Evolutionary conservation across 352 stramenopile species (phyloP).

Genomic region (Phytophthora pinifolia): DNA sequence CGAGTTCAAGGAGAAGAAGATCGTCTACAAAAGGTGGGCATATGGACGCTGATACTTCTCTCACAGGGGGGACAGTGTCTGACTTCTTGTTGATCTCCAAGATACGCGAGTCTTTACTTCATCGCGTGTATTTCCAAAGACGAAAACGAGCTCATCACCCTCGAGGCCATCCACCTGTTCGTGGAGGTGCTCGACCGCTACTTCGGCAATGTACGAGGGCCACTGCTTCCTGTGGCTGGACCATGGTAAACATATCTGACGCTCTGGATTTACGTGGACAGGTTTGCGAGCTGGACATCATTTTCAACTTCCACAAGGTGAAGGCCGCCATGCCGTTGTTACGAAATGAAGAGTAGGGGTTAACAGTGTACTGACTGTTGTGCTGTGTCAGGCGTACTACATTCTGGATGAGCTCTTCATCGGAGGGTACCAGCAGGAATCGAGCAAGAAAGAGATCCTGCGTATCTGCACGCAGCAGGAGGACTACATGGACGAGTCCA

Average conservation of each 20-base stretch:
- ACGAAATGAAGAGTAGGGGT: neutral
- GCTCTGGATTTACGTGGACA: constrained; percentile 19
- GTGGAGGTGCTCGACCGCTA: constrained; percentile 98
- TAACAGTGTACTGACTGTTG: neutral
- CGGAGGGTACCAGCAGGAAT: constrained; percentile 97
- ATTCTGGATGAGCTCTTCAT: constrained; percentile 99
- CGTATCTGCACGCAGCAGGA: constrained; percentile 89
- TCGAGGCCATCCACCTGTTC: constrained; percentile 98
- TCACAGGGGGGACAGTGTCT: neutral
- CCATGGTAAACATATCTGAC: neutral
- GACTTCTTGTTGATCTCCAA: constrained; percentile 23
- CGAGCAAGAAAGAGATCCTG: constrained; percentile 92
- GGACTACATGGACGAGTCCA: constrained; percentile 90
- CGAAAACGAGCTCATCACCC: constrained; percentile 97
- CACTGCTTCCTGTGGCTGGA: neutral
- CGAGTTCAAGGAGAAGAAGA: constrained; percentile 98
- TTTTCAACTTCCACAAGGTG: constrained; percentile 99
- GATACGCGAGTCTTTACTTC: constrained; percentile 98
- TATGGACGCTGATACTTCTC: neutral
- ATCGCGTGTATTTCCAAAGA: constrained; percentile 95
- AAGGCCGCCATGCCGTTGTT: neutral
- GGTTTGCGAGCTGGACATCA: constrained; percentile 96
- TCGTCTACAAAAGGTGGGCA: constrained; percentile 94
- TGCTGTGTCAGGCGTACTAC: constrained; percentile 91
- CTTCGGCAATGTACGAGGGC: constrained; percentile 89